Percentiles rank a stretch among this genome's conserved stretches.
Evolutionary conservation across 2,329 filamentous ascomycete genomes (phyloP).

Genomic region (Neoascochyta sp.): DNA sequence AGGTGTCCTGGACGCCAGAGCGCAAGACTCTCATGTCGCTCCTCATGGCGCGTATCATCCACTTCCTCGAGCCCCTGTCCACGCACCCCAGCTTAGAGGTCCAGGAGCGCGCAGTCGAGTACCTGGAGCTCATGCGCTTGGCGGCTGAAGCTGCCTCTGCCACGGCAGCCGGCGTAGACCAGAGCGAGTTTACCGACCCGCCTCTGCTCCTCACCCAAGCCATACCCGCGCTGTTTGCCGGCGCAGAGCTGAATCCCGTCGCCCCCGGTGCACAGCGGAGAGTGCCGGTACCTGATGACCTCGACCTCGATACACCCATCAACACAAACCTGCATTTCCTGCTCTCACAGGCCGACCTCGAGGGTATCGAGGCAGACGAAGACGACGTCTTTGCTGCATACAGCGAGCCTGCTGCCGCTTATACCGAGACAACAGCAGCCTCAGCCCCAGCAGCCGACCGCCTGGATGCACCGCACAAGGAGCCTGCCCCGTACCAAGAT

Average conservation of each 20-base stretch:
- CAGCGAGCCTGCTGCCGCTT: conserved; percentile 39
- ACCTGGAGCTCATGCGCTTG: conserved; percentile 82
- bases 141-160: conserved; percentile 74
- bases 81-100: conserved; percentile 87
- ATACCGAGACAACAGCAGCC: conserved; percentile 13
- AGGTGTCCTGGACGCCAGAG: conserved; percentile 65
- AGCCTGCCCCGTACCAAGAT: conserved; percentile 46
- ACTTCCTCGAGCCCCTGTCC: conserved; percentile 74
- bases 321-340: conserved; percentile 69
- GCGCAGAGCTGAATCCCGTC: conserved; percentile 88
- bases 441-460: conserved; percentile 42
- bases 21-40: conserved; percentile 72
- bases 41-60: conserved; percentile 74
- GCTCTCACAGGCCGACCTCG: conserved; percentile 52
- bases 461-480: conserved; percentile 39
- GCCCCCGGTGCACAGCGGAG: conserved; percentile 77
- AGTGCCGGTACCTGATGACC: conserved; percentile 70
- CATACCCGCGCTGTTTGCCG: conserved; percentile 80
- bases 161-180: conserved; percentile 55
- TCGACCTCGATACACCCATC: conserved; percentile 79
- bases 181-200: conserved; percentile 68
- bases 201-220: conserved; percentile 86
- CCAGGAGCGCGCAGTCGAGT: conserved; percentile 90
- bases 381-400: conserved; percentile 48
- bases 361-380: conserved; percentile 42